These are phyloP conservation scores for Tephrocybe sp. DNA, from an alignment of 768 basidiomycete genomes.

Conservation along the genomic window DNA sequence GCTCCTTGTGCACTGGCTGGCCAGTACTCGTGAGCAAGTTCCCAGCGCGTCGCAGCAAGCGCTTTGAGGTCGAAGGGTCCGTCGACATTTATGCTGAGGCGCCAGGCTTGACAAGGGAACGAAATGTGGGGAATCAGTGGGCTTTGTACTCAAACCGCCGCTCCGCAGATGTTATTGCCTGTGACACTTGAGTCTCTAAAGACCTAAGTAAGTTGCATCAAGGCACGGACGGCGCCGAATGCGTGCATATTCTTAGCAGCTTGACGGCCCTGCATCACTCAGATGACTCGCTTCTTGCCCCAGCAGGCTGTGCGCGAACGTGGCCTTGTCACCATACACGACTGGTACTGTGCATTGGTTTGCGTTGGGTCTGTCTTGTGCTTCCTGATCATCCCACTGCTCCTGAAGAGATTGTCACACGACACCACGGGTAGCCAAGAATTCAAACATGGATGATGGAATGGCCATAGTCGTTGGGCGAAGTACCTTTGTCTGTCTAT, in stretches of 20 bases:
- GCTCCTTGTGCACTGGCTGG: constrained; percentile 23
- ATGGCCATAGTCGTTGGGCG: too few relatives aligned
- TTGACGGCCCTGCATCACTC: constrained; percentile 8
- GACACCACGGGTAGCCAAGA: too few relatives aligned
- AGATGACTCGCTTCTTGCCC: constrained; percentile 6
- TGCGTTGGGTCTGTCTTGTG: too few relatives aligned
- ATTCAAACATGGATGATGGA: too few relatives aligned
- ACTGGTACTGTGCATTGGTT: too few relatives aligned
- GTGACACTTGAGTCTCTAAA: background rate
- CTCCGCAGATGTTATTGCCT: background rate
- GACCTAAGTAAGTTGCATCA: constrained; percentile 1
- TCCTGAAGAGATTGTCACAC: too few relatives aligned
- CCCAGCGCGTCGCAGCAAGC: constrained; percentile 36
- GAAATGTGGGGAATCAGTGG: background rate
- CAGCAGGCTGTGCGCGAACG: constrained; percentile 6
- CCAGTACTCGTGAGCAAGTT: constrained; percentile 31
- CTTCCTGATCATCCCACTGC: too few relatives aligned
- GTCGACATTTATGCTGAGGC: constrained; percentile 1
- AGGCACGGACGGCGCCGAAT: constrained; percentile 1
- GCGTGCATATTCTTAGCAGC: background rate
- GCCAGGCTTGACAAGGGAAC: background rate
- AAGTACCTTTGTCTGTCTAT: too few relatives aligned
- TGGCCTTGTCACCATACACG: background rate
- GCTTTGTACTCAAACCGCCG: background rate
- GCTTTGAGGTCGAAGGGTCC: constrained; percentile 13